Evolutionary conservation across 2,329 filamentous ascomycete species (phyloP).

Genomic region (Cryphonectria carpinicola): DNA sequence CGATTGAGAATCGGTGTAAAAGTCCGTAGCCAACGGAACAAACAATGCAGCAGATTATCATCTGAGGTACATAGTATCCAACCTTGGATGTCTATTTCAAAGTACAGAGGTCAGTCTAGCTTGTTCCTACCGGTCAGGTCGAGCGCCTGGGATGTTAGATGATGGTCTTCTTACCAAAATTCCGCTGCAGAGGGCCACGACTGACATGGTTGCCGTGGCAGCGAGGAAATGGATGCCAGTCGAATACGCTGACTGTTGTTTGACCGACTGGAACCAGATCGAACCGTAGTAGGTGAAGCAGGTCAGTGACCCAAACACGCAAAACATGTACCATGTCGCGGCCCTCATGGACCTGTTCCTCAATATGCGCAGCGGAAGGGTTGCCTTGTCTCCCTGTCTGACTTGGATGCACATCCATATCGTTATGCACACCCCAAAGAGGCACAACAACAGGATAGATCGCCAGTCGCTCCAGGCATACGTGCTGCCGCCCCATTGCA

Average conservation of each 20-base stretch:
- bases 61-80: constrained; percentile 38
- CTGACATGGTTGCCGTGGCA: background rate
- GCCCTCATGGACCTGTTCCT: background rate
- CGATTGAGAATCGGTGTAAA: constrained; percentile 30
- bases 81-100: constrained; percentile 30
- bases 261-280: constrained; percentile 40
- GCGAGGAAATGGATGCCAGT: background rate
- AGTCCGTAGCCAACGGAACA: constrained; percentile 34
- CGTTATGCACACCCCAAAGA: constrained; percentile 39
- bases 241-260: constrained; percentile 30
- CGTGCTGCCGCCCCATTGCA: constrained; percentile 46
- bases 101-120: background rate
- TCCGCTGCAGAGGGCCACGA: background rate
- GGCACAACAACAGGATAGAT: constrained; percentile 43
- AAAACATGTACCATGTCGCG: constrained; percentile 41
- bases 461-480: constrained; percentile 32
- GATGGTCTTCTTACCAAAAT: background rate
- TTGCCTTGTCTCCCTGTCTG: constrained; percentile 28
- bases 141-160: background rate
- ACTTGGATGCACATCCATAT: background rate
- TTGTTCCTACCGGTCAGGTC: background rate
- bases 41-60: constrained; percentile 32
- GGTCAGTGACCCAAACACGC: background rate
- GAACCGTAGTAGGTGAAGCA: constrained; percentile 40
- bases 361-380: constrained; percentile 38